Base-by-base conservation (phyloP, 2,329 filamentous ascomycete genomes). In the Didymosphaeria variabile region DNA sequence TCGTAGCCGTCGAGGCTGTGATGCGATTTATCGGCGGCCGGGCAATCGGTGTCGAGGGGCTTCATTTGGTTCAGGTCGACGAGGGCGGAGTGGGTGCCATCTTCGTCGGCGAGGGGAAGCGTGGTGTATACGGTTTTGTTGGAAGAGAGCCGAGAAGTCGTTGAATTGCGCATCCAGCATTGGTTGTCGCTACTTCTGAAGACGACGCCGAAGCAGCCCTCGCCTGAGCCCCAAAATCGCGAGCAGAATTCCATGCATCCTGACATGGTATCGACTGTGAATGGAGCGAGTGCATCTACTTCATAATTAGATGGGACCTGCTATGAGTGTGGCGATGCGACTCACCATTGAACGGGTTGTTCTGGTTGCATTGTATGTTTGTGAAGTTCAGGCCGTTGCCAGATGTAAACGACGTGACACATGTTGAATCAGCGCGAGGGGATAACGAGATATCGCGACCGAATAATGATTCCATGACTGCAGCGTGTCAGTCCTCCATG, bases 191-290 rank as follows among this genome's bases (percentile, higher is more conserved):
- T 58, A 52, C 57, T 59, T 19, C 60, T 58, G 70, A 70, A 77
- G 38, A 73, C 69, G 0, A 74, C 55, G 12, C 73, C 73, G 36
- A 67, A 77, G 59, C 74, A 77, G 8, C 72, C 74, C 61, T 72
- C 73, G 34, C 67, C 60, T 0, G 64, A 54, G 15, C 72, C 73
- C 69, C 69, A 72, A 59, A 63, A 77, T 44, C 74, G 64, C 29
- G 73, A 76, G 59, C 74, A 77, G 42, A 63, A 71, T 31, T 75
- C 73, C 67, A 76, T 70, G 46, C 73, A 76, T 15, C 68, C 71
- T 38, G 58, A 26, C 65, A 71, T 71, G 13, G 60, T 67, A 15
- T 54, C 44, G 7, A 65, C 60, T 6, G 46, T 56, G 57, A 73
- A 71, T 5, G 66, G 55, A 13, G 17, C 51, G 46, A 60, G 17